A percentile compares a stretch with the other conserved stretches of the same genome.
phyloP scores from a whole-genome alignment of 805 yeast species.

The Yamadazyma paraphyllophila region DNA sequence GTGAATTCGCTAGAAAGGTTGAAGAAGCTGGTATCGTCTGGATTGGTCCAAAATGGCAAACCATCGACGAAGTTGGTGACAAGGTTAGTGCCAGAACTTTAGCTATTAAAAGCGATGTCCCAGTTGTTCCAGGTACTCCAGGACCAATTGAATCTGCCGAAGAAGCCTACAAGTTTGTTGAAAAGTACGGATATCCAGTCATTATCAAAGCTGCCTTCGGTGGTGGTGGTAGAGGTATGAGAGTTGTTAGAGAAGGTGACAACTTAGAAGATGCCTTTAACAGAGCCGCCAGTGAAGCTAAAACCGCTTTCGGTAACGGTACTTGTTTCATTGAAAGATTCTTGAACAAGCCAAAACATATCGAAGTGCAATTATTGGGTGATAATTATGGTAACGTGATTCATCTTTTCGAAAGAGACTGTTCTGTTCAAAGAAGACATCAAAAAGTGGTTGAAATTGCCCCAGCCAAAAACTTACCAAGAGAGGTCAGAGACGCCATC shows the following conservation, averaged over 20 bases:
- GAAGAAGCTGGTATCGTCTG: conserved; percentile 89
- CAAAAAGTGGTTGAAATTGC: conserved; percentile 99
- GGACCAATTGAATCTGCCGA: conserved; percentile 85
- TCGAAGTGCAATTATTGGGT: conserved; percentile 94
- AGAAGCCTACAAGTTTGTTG: conserved; percentile 79
- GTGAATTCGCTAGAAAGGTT: conserved; percentile 90
- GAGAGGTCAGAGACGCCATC: conserved; percentile 83
- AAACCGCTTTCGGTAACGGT: conserved; percentile 96
- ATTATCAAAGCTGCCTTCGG: conserved; percentile 98
- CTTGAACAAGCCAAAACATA: conserved; percentile 93
- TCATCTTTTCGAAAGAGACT: conserved; percentile 95
- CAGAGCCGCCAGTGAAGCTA: conserved; percentile 93
- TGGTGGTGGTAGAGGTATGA: conserved; percentile 99
- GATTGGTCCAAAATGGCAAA: conserved; percentile 89
- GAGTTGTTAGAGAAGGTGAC: conserved; percentile 97
- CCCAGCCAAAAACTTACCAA: conserved; percentile 89
- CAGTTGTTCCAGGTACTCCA: conserved; percentile 96
- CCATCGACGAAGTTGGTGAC: conserved; percentile 95
- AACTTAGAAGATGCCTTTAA: conserved; percentile 85
- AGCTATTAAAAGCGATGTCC: conserved; percentile 80
- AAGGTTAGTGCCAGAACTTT: conserved; percentile 91
- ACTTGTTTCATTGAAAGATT: conserved; percentile 97
- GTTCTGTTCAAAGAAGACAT: conserved; percentile 99
- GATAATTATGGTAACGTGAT: conserved; percentile 93
- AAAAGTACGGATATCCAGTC: conserved; percentile 87